Conservation (phyloP, 306 rosid species). For the Betula pendula region DNA sequence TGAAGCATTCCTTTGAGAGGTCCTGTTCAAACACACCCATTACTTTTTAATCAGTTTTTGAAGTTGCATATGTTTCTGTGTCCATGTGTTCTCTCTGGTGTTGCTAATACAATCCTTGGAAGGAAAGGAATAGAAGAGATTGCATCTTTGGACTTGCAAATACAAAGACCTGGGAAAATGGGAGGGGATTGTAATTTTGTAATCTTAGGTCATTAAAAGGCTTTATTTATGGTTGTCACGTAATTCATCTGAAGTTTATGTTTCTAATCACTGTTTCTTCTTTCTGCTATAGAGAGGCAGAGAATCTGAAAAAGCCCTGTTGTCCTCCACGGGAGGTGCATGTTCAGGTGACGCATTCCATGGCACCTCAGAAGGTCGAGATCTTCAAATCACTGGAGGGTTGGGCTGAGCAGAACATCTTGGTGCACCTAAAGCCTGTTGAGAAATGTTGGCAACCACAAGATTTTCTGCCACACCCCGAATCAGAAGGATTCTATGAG, state of each 20-base stretch:
- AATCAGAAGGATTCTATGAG: constrained; percentile 54
- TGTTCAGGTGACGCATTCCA: constrained; percentile 54
- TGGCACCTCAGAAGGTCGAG: constrained; percentile 58
- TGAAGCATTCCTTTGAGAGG: background rate
- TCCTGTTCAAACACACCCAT: background rate
- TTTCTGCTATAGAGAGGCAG: constrained; percentile 31
- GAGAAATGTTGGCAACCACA: constrained; percentile 67
- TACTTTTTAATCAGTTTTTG: background rate
- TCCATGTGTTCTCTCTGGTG: background rate
- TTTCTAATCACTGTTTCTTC: constrained; percentile 1
- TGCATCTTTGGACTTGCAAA: background rate
- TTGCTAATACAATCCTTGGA: background rate
- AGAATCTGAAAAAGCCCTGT: constrained; percentile 30
- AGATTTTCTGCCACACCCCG: constrained; percentile 55
- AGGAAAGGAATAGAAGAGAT: too few species aligned
- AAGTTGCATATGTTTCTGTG: background rate
- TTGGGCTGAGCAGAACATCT: constrained; percentile 53
- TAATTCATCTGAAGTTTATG: background rate
- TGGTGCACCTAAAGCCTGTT: constrained; percentile 56
- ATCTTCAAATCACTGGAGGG: constrained; percentile 48
- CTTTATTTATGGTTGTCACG: background rate
- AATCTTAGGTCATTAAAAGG: background rate
- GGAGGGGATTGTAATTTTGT: background rate
- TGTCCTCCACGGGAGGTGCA: constrained; percentile 45
- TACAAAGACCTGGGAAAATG: background rate